Conservation (phyloP, 2,329 filamentous ascomycete species). For the Fusarium brevicatenulatum region DNA sequence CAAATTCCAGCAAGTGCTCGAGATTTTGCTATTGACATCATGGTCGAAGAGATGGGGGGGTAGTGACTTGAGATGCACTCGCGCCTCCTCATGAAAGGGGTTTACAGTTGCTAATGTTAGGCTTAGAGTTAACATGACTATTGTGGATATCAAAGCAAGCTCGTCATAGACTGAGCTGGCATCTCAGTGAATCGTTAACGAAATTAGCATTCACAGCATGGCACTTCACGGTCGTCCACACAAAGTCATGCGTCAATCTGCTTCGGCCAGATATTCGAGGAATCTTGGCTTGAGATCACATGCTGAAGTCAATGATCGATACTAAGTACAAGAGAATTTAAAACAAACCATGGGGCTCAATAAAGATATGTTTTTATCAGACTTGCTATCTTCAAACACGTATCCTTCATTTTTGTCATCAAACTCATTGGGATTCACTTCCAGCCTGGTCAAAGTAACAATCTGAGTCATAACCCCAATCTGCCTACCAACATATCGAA, state of each 20-base stretch:
- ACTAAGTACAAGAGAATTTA: background rate
- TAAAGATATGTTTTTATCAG: background rate
- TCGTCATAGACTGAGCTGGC: background rate
- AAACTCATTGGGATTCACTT: background rate
- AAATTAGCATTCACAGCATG: background rate
- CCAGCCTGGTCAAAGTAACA: background rate
- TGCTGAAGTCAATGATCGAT: background rate
- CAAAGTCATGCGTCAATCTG: background rate
- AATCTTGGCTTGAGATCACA: background rate
- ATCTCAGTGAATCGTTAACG: background rate
- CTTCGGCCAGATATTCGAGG: background rate
- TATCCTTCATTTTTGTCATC: background rate
- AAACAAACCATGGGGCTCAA: background rate
- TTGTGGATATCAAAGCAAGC: constrained; percentile 11
- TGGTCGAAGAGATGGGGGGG: constrained; percentile 17
- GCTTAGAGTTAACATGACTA: constrained; percentile 22
- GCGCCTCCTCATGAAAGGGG: constrained; percentile 7
- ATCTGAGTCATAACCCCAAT: background rate
- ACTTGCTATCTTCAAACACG: background rate
- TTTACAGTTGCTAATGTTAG: constrained; percentile 1
- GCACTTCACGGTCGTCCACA: background rate
- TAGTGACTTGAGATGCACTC: background rate
- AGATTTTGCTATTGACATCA: constrained; percentile 15
- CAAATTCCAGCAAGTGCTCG: constrained; percentile 3
- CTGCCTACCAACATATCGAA: background rate